Conservation (phyloP, 495 filamentous ascomycete genomes). For the Penicillium nucicola region DNA sequence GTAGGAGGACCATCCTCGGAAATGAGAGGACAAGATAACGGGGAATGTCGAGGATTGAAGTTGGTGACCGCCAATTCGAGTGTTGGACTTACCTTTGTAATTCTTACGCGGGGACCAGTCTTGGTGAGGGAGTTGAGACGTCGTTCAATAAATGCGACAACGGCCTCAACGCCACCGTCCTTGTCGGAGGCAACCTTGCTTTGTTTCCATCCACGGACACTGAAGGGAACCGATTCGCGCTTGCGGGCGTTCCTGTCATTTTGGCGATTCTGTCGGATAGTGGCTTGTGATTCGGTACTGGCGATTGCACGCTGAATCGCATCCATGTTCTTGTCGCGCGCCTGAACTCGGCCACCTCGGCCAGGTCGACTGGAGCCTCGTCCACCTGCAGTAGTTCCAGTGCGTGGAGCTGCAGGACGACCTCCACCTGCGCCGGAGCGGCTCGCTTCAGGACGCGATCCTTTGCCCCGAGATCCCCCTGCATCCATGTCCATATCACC, state of each 20-base stretch:
- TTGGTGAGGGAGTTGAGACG: constrained; percentile 59
- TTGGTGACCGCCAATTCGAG: constrained; percentile 46
- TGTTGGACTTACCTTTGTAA: constrained; percentile 80
- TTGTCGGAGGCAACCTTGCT: constrained; percentile 70
- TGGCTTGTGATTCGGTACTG: constrained; percentile 35
- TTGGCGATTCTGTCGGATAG: constrained; percentile 39
- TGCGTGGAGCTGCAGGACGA: background rate
- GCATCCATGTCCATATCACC: constrained; percentile 80
- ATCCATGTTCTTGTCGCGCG: constrained; percentile 28
- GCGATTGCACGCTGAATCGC: constrained; percentile 44
- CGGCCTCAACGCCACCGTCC: constrained; percentile 67
- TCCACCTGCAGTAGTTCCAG: background rate
- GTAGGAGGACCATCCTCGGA: constrained; percentile 51
- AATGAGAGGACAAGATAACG: constrained; percentile 55
- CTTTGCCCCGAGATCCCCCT: constrained; percentile 35
- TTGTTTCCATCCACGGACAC: constrained; percentile 66
- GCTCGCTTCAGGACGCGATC: constrained; percentile 29
- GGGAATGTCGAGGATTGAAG: constrained; percentile 48
- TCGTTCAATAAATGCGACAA: constrained; percentile 73
- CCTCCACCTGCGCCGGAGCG: background rate
- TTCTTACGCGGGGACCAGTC: constrained; percentile 56
- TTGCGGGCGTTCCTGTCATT: constrained; percentile 11
- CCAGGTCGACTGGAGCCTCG: constrained; percentile 23
- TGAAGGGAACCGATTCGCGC: constrained; percentile 38
- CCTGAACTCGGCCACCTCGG: constrained; percentile 18